Evolutionary conservation across 2,329 filamentous ascomycete genomes (phyloP), one percentile per base, ranked within the genome.

Genomic region (Trichophyton rubrum): DNA sequence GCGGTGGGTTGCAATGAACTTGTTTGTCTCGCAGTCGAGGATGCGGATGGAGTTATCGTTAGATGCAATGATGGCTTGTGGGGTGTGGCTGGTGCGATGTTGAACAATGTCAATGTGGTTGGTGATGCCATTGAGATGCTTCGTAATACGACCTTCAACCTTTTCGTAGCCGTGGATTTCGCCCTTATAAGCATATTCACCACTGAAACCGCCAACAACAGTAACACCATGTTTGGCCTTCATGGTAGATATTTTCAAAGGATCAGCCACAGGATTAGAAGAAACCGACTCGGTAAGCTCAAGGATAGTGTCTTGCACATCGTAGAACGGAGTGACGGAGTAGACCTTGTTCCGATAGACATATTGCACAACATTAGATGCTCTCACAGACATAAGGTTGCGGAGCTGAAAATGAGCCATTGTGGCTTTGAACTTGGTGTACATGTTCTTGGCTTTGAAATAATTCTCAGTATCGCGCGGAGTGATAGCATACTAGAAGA

Each of bases 351-450:
- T 76, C 30, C 74, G 73, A 22, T 72, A 70, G 24, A 78, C 77
- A 66, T 83, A 85, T 65, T 80, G 80, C 3, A 84, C 69, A 56
- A 82, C 81, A 62, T 81, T 79, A 45, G 78, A 77, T 11, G 79
- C 78, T 7, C 76, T 78, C 2, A 79, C 77, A 3, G 79, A 79
- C 66, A 85, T 73, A 7, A 82, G 70, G 64, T 84, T 83, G 13
- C 82, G 80, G 2, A 85, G 75, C 65, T 85, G 82, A 64, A 82
- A 84, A 67, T 85, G 82, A 33, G 78, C 75, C 55, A 80, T 77
- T n/a, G 73, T 75, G 3, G 79, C 77, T 59, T 73, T 77, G 63
- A 79, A 76, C 9, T 71, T 71, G 0, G 77, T 79, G 62, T 78
- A 76, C 73, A 79, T 80, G 33, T 76, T 71, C 49, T 74, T 74